Conservation (phyloP, 2,329 filamentous ascomycete species). For the Aspergillus neoniger region DNA sequence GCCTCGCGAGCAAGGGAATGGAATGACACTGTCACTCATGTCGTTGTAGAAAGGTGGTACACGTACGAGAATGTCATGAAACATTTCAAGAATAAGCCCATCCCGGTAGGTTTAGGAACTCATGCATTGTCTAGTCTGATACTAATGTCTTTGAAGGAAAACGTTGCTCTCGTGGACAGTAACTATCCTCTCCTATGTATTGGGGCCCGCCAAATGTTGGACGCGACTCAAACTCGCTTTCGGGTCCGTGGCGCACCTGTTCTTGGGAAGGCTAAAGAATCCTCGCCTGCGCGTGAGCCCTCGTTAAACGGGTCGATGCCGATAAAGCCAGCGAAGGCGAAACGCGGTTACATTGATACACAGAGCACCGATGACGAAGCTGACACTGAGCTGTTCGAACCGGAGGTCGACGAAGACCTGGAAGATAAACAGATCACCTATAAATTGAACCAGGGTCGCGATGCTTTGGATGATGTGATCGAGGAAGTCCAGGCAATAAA, state of each 20-base stretch:
- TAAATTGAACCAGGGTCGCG: conserved; percentile 33
- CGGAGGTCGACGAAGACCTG: not conserved
- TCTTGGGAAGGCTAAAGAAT: conserved; percentile 16
- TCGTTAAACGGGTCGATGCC: conserved; percentile 23
- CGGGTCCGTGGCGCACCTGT: conserved; percentile 32
- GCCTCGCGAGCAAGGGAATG: conserved; percentile 68
- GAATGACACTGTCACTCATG: conserved; percentile 65
- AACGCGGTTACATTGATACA: conserved; percentile 18
- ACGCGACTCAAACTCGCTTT: conserved; percentile 58
- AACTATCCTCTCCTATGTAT: conserved; percentile 71
- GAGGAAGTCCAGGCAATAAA: conserved; percentile 61
- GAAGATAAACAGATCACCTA: not conserved
- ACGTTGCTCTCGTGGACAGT: conserved; percentile 63
- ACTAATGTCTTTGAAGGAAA: conserved; percentile 28
- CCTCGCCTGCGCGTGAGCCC: conserved; percentile 9
- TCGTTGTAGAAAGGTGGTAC: conserved; percentile 74
- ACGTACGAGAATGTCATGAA: conserved; percentile 64
- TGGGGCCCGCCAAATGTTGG: conserved; percentile 58
- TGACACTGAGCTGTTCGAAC: not conserved
- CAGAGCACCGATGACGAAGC: conserved; percentile 14
- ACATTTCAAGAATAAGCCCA: conserved; percentile 40
- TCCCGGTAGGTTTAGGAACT: conserved; percentile 49
- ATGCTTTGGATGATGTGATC: conserved; percentile 67
- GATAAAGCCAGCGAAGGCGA: conserved; percentile 31
- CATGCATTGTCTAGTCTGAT: not conserved